These are phyloP conservation scores for Chaetomiaceae sp. DNA, from an alignment of 2,329 filamentous ascomycete species.

Conservation along the genomic window DNA sequence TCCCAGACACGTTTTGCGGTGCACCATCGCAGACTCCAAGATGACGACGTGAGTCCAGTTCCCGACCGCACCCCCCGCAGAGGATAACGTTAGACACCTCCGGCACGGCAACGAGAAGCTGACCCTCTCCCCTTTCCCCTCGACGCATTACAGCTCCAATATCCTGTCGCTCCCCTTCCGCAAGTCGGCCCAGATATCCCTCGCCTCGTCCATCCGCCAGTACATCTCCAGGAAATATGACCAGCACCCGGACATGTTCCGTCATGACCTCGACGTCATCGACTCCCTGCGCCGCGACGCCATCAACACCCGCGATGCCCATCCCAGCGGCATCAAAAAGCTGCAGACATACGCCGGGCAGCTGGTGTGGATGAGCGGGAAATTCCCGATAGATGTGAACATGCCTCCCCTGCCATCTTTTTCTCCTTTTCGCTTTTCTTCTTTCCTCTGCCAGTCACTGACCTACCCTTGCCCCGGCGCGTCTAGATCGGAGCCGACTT, in stretches of 20 bases:
- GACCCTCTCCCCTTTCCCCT: background rate
- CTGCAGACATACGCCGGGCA: slow-evolving; percentile 90
- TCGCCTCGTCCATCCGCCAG: slow-evolving; percentile 79
- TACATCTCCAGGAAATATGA: slow-evolving; percentile 99
- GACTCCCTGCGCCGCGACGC: slow-evolving; percentile 79
- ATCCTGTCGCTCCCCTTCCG: slow-evolving; percentile 83
- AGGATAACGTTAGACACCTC: too few species aligned
- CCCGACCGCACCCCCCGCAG: too few species aligned
- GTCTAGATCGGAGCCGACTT: slow-evolving; percentile 96
- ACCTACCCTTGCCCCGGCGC: too few species aligned
- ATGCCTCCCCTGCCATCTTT: slow-evolving; percentile 24
- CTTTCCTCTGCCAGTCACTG: too few species aligned
- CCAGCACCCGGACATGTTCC: slow-evolving; percentile 96
- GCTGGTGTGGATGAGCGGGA: slow-evolving; percentile 86
- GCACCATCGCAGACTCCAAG: background rate
- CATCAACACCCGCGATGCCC: slow-evolving; percentile 83
- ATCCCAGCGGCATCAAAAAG: slow-evolving; percentile 79
- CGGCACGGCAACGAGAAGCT: too few species aligned
- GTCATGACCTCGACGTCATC: slow-evolving; percentile 76
- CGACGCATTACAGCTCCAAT: slow-evolving; percentile 42
- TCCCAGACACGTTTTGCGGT: background rate
- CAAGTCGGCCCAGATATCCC: slow-evolving; percentile 70
- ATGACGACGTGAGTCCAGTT: slow-evolving; percentile 23
- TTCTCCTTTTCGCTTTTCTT: too few species aligned
- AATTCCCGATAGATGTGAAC: slow-evolving; percentile 87